These are phyloP conservation scores for Nannochloropsis gaditana DNA, from an alignment of 108 stramenopile species.

Conservation along the genomic window DNA sequence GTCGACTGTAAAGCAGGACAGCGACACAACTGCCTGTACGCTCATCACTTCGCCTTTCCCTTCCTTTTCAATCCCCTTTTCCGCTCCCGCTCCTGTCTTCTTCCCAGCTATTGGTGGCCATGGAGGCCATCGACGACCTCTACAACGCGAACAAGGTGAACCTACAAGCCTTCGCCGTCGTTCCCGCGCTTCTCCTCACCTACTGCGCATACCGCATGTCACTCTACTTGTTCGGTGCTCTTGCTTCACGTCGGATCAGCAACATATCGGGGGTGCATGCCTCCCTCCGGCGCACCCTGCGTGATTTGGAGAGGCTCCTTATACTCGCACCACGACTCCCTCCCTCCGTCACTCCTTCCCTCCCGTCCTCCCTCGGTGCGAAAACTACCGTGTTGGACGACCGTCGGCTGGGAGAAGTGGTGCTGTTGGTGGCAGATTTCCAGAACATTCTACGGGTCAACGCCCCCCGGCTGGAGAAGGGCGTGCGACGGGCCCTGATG, in stretches of 20 bases:
- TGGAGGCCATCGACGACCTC: constrained; percentile 33
- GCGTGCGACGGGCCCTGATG: background rate
- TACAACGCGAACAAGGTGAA: constrained; percentile 38
- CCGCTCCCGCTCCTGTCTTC: background rate
- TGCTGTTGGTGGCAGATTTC: constrained; percentile 22
- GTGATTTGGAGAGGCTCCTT: constrained; percentile 28
- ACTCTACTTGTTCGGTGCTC: background rate
- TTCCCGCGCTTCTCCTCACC: constrained; percentile 21
- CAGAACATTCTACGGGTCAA: constrained; percentile 21
- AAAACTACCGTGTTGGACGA: background rate
- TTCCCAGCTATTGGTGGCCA: constrained; percentile 22
- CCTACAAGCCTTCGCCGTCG: constrained; percentile 26
- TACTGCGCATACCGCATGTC: background rate
- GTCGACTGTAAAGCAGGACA: too few relatives aligned
- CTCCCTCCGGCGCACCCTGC: constrained; percentile 10
- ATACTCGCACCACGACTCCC: background rate
- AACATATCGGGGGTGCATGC: background rate
- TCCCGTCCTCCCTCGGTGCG: background rate
- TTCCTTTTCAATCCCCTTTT: background rate
- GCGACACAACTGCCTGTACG: too few relatives aligned
- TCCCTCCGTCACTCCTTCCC: background rate
- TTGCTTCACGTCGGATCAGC: background rate
- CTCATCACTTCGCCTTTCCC: background rate
- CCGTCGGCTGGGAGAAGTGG: background rate
- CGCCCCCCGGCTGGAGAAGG: constrained; percentile 20